phyloP scores from a whole-genome alignment of 2,329 filamentous ascomycete species.

The Epichloe sp. region DNA sequence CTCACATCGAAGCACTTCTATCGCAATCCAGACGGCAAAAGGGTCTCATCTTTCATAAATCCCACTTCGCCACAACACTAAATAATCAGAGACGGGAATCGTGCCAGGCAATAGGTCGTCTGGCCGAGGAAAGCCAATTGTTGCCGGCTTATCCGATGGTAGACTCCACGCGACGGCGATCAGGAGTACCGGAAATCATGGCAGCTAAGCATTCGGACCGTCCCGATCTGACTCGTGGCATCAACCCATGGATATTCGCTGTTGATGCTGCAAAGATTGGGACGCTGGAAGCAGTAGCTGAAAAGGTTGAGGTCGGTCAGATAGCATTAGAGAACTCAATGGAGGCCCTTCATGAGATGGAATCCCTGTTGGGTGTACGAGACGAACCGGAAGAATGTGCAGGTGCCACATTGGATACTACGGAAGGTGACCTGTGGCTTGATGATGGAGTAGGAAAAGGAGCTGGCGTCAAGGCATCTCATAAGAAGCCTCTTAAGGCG shows the following conservation, averaged over 20 bases:
- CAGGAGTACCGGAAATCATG: slow-evolving; percentile 32
- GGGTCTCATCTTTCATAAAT: slow-evolving; percentile 42
- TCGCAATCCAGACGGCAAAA: slow-evolving; percentile 43
- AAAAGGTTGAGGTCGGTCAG: slow-evolving; percentile 46
- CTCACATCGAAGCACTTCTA: slow-evolving; percentile 42
- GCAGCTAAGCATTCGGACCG: slow-evolving; percentile 22
- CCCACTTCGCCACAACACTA: slow-evolving; percentile 38
- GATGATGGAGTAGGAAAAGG: slow-evolving; percentile 13
- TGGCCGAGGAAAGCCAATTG: slow-evolving; percentile 50
- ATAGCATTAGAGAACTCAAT: slow-evolving; percentile 40
- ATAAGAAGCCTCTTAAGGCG: slow-evolving; percentile 6
- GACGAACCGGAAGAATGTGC: slow-evolving; percentile 12
- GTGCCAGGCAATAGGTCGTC: slow-evolving; percentile 35
- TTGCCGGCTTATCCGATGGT: slow-evolving; percentile 38
- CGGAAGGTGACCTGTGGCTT: slow-evolving; percentile 24
- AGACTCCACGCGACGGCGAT: slow-evolving; percentile 18
- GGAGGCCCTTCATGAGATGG: slow-evolving; percentile 34
- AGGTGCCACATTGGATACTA: slow-evolving; percentile 10
- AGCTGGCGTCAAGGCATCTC: neutral
- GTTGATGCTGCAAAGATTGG: slow-evolving; percentile 46
- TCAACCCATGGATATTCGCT: slow-evolving; percentile 46
- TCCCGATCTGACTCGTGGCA: slow-evolving; percentile 27
- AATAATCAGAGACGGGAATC: slow-evolving; percentile 37
- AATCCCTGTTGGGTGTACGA: slow-evolving; percentile 31
- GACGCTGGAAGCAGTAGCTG: slow-evolving; percentile 43